Percentiles rank a stretch among this genome's conserved stretches.
Evolutionary conservation across 495 filamentous ascomycete species (phyloP).

Genomic region (Platismatia glauca): DNA sequence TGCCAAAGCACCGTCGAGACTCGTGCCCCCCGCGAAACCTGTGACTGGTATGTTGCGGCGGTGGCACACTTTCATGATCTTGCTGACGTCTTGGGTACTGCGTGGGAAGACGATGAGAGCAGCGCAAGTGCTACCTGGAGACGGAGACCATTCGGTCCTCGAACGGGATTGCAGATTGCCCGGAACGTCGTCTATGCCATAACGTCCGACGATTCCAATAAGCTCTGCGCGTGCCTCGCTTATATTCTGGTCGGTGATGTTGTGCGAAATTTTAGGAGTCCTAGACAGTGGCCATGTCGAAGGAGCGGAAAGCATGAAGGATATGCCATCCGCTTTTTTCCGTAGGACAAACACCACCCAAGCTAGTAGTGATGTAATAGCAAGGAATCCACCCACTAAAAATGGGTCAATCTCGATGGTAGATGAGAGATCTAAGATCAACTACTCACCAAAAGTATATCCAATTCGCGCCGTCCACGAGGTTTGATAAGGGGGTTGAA

Average conservation of each 20-base stretch:
- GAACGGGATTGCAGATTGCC: constrained; percentile 11
- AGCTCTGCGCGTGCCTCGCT: constrained; percentile 13
- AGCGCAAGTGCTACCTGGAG: constrained; percentile 1
- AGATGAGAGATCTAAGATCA: background rate
- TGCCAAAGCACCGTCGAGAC: constrained; percentile 54
- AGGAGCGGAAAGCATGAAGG: background rate
- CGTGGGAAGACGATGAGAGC: constrained; percentile 41
- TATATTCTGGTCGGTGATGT: constrained; percentile 12
- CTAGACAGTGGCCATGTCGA: background rate
- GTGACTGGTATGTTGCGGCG: constrained; percentile 52
- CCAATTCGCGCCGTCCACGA: background rate
- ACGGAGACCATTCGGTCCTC: constrained; percentile 16
- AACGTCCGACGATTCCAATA: constrained; percentile 6
- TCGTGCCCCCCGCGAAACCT: constrained; percentile 55
- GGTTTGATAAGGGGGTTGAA: background rate
- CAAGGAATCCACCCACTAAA: background rate
- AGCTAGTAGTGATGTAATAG: no score
- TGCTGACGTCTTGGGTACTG: constrained; percentile 47
- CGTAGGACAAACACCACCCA: no score
- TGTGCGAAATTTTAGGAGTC: background rate
- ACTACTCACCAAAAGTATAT: background rate
- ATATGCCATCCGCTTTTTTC: no score
- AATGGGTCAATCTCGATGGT: background rate
- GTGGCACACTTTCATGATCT: constrained; percentile 57
- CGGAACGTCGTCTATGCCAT: constrained; percentile 6